Evolutionary conservation across 2,329 filamentous ascomycete species (phyloP).

Genomic region (Neonectria faginata): DNA sequence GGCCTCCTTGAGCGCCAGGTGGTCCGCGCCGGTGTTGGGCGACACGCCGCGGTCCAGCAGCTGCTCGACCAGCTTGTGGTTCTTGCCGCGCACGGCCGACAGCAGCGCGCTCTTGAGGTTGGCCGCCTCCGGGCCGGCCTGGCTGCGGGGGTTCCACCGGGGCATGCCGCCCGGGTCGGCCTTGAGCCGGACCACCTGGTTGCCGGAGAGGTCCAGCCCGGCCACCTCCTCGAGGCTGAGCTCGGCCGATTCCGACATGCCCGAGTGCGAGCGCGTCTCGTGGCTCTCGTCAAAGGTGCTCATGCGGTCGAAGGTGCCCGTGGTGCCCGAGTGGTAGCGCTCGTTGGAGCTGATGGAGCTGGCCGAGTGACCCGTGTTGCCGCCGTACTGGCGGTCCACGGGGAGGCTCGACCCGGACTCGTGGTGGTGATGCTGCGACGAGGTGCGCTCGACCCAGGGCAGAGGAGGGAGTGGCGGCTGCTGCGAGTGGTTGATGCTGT

Average conservation of each 20-base stretch:
- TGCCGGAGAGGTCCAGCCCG: constrained; percentile 55
- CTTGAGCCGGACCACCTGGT: constrained; percentile 60
- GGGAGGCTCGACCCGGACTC: constrained; percentile 24
- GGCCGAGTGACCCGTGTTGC: constrained; percentile 36
- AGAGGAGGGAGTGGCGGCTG: constrained; percentile 44
- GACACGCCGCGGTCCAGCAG: constrained; percentile 69
- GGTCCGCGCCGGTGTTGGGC: constrained; percentile 59
- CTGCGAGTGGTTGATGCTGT: constrained; percentile 23
- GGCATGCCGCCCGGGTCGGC: constrained; percentile 64
- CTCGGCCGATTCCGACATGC: constrained; percentile 44
- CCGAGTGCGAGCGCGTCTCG: constrained; percentile 44
- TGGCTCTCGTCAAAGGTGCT: constrained; percentile 48
- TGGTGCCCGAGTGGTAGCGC: constrained; percentile 45
- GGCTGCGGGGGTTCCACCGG: constrained; percentile 62
- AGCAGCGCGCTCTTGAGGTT: constrained; percentile 62
- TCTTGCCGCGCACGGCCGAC: constrained; percentile 66
- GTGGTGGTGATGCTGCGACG: constrained; percentile 26
- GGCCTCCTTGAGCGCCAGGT: constrained; percentile 65
- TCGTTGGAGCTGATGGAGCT: constrained; percentile 50
- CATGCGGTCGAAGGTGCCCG: constrained; percentile 44
- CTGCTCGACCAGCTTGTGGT: constrained; percentile 68
- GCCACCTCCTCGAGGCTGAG: constrained; percentile 49
- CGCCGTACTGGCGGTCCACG: constrained; percentile 34
- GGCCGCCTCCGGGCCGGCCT: constrained; percentile 54
- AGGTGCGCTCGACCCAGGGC: constrained; percentile 42